Percentiles rank a stretch among this genome's conserved stretches.
Evolutionary conservation across 1,284 basidiomycete genomes (phyloP).

Genomic region (Hymenochaete sp.): DNA sequence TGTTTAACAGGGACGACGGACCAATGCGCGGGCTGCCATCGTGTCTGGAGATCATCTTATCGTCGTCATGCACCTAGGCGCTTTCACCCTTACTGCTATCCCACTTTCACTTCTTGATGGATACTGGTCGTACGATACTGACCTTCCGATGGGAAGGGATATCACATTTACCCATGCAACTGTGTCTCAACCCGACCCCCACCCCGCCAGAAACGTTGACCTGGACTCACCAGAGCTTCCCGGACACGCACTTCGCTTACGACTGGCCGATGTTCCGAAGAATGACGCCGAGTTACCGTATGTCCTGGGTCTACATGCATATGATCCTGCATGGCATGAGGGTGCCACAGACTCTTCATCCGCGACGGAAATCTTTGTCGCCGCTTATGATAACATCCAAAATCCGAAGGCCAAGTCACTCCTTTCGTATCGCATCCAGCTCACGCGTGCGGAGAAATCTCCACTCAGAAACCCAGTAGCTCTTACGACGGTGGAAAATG

Average conservation of each 20-base stretch:
- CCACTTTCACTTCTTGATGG: neutral
- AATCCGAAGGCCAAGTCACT: neutral
- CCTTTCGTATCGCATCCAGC: constrained; percentile 8
- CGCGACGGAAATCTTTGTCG: constrained; percentile 6
- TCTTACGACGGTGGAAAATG: neutral
- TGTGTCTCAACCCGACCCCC: neutral
- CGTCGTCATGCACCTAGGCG: constrained; percentile 5
- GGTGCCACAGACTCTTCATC: neutral
- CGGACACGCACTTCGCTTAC: neutral
- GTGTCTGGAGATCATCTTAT: constrained; percentile 4
- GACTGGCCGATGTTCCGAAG: neutral
- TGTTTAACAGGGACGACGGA: constrained; percentile 1
- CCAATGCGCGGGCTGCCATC: constrained; percentile 1
- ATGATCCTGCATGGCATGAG: constrained; percentile 3
- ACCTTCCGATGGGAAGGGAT: neutral
- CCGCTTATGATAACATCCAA: constrained; percentile 1
- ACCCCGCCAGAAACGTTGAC: constrained; percentile 1
- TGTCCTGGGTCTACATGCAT: constrained; percentile 7
- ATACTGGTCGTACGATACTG: neutral
- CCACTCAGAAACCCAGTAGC: too few species aligned
- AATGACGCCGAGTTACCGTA: neutral
- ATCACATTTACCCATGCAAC: constrained; percentile 1
- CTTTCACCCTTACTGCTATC: constrained; percentile 2
- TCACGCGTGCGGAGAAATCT: constrained; percentile 2
- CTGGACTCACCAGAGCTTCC: neutral